Conservation (phyloP, 768 basidiomycete species). For the Leucocoprinus sp. region DNA sequence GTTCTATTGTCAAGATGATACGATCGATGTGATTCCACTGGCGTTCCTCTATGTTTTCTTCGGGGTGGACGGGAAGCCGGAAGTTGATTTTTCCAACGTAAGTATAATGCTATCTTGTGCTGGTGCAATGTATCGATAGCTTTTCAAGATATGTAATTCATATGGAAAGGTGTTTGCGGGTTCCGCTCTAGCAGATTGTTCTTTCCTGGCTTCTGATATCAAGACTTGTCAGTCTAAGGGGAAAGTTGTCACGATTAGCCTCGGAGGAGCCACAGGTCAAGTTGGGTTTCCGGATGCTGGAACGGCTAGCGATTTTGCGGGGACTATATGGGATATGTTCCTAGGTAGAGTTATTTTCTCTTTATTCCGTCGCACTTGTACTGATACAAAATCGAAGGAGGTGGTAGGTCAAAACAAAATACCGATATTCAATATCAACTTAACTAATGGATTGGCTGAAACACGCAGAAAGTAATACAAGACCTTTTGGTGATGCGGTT, state of each 20-base stretch:
- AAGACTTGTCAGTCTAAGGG: conserved; percentile 56
- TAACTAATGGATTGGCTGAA: background rate
- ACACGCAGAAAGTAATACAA: conserved; percentile 28
- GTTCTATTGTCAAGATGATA: conserved; percentile 56
- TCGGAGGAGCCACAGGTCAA: conserved; percentile 53
- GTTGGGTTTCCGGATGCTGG: conserved; percentile 47
- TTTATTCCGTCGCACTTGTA: background rate
- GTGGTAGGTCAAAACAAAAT: conserved; percentile 16
- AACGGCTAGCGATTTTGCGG: conserved; percentile 46
- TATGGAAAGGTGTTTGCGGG: conserved; percentile 44
- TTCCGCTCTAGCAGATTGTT: conserved; percentile 56
- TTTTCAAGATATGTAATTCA: conserved; percentile 44
- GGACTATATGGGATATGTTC: conserved; percentile 63
- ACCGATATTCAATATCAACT: conserved; percentile 1
- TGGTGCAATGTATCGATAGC: background rate
- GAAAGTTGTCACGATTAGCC: conserved; percentile 43
- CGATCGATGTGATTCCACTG: conserved; percentile 54
- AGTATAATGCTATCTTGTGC: conserved; percentile 8
- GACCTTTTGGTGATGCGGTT: conserved; percentile 62
- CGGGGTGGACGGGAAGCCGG: conserved; percentile 49
- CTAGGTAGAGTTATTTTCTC: conserved; percentile 34
- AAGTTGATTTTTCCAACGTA: conserved; percentile 57
- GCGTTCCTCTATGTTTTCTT: conserved; percentile 57
- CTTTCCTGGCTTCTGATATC: conserved; percentile 53
- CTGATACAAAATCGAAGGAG: conserved; percentile 17